A percentile compares a stretch with the other conserved stretches of the same genome.
phyloP scores from a whole-genome alignment of 306 rosid genomes.

The Ziziphus jujuba region DNA sequence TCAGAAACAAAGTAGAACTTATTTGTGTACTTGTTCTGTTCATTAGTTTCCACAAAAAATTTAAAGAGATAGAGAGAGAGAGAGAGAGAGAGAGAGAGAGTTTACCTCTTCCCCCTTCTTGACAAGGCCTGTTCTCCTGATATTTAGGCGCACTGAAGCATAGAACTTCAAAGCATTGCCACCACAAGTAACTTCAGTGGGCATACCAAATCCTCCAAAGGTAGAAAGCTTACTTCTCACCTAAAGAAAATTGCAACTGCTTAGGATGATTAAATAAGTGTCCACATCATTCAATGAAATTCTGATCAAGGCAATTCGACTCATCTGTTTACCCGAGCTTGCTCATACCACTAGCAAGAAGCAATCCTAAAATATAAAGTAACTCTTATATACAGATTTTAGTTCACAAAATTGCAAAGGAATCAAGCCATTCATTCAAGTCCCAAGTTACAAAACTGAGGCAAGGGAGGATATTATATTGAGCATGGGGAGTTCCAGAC shows the following conservation, averaged over 20 bases:
- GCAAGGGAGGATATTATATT: not conserved
- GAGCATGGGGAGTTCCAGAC: not conserved
- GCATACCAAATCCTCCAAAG: conserved; percentile 91
- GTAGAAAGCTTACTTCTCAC: conserved; percentile 80
- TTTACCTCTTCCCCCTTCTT: conserved; percentile 93
- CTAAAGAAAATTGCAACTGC: conserved; percentile 36
- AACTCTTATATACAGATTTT: too few relatives aligned
- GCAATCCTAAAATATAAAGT: too few relatives aligned
- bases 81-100: not conserved
- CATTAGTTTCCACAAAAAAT: too few relatives aligned
- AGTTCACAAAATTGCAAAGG: not conserved
- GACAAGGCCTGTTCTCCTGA: conserved; percentile 61
- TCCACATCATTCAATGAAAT: not conserved
- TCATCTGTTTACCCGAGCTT: too few relatives aligned
- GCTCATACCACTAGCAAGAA: too few relatives aligned
- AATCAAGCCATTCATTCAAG: not conserved
- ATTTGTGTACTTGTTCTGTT: not conserved
- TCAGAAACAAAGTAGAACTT: not conserved
- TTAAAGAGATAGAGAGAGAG: not conserved
- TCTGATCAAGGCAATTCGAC: not conserved
- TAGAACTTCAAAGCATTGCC: conserved; percentile 92
- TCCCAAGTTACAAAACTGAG: not conserved
- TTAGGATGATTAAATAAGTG: not conserved
- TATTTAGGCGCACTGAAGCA: conserved; percentile 85
- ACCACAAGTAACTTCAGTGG: conserved; percentile 84